Conservation (phyloP, 2,329 filamentous ascomycete species). For the Fonsecaea multimorphosa region DNA sequence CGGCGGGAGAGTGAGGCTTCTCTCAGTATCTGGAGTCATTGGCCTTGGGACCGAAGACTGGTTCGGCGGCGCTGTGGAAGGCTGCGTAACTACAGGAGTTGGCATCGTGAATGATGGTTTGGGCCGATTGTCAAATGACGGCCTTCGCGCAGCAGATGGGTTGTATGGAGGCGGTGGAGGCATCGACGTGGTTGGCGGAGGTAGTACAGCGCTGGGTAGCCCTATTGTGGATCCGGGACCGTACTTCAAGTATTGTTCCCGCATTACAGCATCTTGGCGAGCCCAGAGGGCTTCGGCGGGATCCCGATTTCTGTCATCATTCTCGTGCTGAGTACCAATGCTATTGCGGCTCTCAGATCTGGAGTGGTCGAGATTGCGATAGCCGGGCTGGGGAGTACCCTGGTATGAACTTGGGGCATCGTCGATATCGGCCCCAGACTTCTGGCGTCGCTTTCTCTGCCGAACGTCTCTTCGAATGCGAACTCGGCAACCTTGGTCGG, state of each 20-base stretch:
- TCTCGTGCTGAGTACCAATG: conserved; percentile 30
- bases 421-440: conserved; percentile 28
- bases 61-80: conserved; percentile 1
- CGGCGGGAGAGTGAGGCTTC: conserved; percentile 20
- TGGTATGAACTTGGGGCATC: conserved; percentile 33
- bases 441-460: conserved; percentile 73
- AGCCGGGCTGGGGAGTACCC: conserved; percentile 26
- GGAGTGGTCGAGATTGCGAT: conserved; percentile 27
- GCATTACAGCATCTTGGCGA: conserved; percentile 14
- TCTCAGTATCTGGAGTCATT: conserved; percentile 14
- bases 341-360: conserved; percentile 36
- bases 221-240: background rate
- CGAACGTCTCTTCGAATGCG: conserved; percentile 92
- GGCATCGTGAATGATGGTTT: conserved; percentile 12
- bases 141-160: conserved; percentile 3
- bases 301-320: background rate
- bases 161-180: conserved; percentile 29
- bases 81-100: conserved; percentile 8
- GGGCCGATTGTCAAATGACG: conserved; percentile 9
- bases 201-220: conserved; percentile 21
- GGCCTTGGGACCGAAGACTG: conserved; percentile 5
- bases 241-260: background rate
- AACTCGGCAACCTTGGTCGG: conserved; percentile 95
- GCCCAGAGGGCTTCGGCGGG: conserved; percentile 13
- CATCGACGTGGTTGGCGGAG: conserved; percentile 26